These are phyloP conservation scores for Naganishia vishniacii DNA, from an alignment of 768 basidiomycete species.

Conservation along the genomic window DNA sequence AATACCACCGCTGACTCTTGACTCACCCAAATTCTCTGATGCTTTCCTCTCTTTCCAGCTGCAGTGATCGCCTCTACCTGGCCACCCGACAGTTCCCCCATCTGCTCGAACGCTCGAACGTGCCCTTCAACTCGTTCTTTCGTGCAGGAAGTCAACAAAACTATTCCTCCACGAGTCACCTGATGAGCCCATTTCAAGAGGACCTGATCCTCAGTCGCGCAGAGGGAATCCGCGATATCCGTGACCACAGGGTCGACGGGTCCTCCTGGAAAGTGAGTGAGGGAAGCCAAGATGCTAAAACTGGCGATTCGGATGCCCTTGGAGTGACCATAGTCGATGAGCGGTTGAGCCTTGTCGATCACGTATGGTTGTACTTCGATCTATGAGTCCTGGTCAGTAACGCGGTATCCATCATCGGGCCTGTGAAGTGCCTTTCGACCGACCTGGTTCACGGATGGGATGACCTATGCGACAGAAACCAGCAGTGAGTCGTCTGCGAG, in stretches of 20 bases:
- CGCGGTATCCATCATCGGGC: too few relatives aligned
- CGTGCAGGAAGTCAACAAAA: conserved; percentile 12
- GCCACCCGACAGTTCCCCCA: conserved; percentile 49
- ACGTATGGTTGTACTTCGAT: conserved; percentile 51
- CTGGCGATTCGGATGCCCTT: conserved; percentile 39
- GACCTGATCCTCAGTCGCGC: conserved; percentile 33
- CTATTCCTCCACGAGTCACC: conserved; percentile 28
- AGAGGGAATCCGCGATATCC: conserved; percentile 23
- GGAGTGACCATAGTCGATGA: conserved; percentile 38
- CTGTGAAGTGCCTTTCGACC: background rate
- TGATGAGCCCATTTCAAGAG: conserved; percentile 37
- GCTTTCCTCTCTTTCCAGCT: conserved; percentile 40
- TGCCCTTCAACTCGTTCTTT: background rate
- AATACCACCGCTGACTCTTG: background rate
- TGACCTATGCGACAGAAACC: background rate
- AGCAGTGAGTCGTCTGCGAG: background rate
- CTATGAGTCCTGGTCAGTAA: too few relatives aligned
- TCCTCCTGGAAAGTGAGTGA: conserved; percentile 28
- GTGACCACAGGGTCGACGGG: conserved; percentile 31
- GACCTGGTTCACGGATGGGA: background rate
- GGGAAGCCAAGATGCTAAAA: conserved; percentile 36
- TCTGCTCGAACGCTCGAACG: background rate
- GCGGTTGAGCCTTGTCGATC: conserved; percentile 32
- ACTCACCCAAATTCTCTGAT: background rate
- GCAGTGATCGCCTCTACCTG: conserved; percentile 46